These are phyloP conservation scores for Alternaria solani DNA, from an alignment of 2,329 filamentous ascomycete species.

Conservation along the genomic window DNA sequence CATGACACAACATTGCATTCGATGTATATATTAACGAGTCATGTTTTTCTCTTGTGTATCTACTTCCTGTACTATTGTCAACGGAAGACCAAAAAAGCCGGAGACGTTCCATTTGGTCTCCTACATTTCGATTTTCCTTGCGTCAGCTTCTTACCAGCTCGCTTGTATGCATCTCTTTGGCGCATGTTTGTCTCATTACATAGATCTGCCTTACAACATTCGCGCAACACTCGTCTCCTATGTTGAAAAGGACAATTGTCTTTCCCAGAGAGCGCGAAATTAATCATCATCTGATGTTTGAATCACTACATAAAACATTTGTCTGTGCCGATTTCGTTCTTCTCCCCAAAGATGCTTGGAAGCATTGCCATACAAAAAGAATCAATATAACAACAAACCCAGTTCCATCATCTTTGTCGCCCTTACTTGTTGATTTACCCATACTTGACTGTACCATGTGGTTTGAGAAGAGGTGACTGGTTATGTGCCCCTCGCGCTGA, in stretches of 20 bases:
- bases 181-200: constrained; percentile 7
- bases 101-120: constrained; percentile 2
- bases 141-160: constrained; percentile 7
- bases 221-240: constrained; percentile 4
- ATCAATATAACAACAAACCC: neutral
- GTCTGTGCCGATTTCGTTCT: neutral
- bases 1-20: constrained; percentile 19
- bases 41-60: constrained; percentile 15
- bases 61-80: neutral
- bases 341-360: neutral
- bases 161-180: constrained; percentile 6
- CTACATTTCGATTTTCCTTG: constrained; percentile 9
- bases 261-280: neutral
- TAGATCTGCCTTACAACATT: constrained; percentile 10
- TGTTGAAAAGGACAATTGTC: neutral
- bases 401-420: neutral
- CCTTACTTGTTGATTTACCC: neutral
- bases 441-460: neutral
- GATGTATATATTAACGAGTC: constrained; percentile 30
- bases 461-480: neutral
- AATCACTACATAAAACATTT: neutral
- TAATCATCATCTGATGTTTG: neutral
- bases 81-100: constrained; percentile 15
- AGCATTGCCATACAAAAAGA: neutral
- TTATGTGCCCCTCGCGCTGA: neutral